phyloP scores from a whole-genome alignment of 129 eudicot genomes.

The Flaveria sonorensis region DNA sequence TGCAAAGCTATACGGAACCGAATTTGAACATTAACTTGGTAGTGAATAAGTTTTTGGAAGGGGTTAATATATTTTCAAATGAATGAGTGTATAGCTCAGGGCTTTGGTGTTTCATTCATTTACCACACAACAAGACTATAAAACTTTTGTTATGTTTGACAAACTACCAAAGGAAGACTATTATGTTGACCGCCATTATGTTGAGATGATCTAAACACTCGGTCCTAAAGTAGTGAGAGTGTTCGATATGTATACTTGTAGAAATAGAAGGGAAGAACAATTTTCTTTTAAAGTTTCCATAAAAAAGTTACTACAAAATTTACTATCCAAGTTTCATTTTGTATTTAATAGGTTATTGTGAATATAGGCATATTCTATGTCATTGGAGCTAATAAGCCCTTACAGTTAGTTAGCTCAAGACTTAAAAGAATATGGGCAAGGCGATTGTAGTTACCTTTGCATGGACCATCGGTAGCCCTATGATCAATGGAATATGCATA shows the following conservation, averaged over 20 bases:
- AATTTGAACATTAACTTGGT: constrained; percentile 40
- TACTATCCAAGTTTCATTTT: not conserved
- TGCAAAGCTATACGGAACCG: constrained; percentile 42
- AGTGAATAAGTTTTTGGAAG: constrained; percentile 68
- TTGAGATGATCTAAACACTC: constrained; percentile 68
- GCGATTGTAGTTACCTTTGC: constrained; percentile 66
- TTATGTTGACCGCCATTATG: constrained; percentile 78
- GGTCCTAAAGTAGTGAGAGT: constrained; percentile 97
- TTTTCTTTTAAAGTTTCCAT: not conserved
- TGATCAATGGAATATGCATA: constrained; percentile 88
- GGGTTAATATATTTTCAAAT: constrained; percentile 77
- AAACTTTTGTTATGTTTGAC: constrained; percentile 60
- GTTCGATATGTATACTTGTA: constrained; percentile 71
- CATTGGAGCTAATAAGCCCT: constrained; percentile 88
- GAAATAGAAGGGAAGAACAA: constrained; percentile 78
- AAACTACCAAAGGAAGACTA: constrained; percentile 71
- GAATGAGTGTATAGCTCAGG: constrained; percentile 55
- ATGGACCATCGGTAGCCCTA: constrained; percentile 77
- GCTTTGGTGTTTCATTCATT: constrained; percentile 66
- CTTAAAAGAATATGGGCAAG: constrained; percentile 61
- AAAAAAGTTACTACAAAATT: not conserved
- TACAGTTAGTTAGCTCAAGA: constrained; percentile 67
- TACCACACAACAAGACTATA: constrained; percentile 82
- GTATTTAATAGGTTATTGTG: constrained; percentile 59
- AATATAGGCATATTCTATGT: constrained; percentile 85